These are phyloP conservation scores for Myriosclerotinia curreyana DNA, from an alignment of 2,329 filamentous ascomycete genomes.

Conservation along the genomic window DNA sequence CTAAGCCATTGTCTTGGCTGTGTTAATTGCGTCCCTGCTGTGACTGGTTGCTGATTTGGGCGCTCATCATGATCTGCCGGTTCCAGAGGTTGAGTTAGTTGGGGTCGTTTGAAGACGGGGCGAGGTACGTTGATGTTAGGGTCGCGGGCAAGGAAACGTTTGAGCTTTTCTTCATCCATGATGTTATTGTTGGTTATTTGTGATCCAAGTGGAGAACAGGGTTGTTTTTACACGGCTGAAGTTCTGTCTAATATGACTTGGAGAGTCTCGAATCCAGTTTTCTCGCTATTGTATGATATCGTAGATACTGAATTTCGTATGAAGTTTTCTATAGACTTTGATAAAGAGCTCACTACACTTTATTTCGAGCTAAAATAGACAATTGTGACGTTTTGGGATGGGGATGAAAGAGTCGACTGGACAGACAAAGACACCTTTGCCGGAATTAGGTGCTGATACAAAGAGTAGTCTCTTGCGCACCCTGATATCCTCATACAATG, in stretches of 20 bases:
- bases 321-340: neutral
- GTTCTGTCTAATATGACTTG: neutral
- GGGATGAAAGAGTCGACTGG: neutral
- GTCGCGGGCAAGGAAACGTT: neutral
- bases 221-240: neutral
- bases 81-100: neutral
- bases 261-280: neutral
- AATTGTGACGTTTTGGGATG: slow-evolving; percentile 3
- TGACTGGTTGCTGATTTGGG: no score
- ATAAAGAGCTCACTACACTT: neutral
- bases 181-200: neutral
- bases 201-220: neutral
- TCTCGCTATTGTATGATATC: neutral
- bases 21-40: neutral
- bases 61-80: neutral
- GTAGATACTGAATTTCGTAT: neutral
- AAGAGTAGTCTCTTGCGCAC: neutral
- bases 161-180: neutral
- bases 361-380: neutral
- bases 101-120: neutral
- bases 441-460: neutral
- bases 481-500: no score
- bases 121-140: neutral
- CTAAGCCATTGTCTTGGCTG: neutral
- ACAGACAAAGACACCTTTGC: slow-evolving; percentile 8